Conservation (phyloP, 306 rosid genomes). For the Alnus glutinosa region DNA sequence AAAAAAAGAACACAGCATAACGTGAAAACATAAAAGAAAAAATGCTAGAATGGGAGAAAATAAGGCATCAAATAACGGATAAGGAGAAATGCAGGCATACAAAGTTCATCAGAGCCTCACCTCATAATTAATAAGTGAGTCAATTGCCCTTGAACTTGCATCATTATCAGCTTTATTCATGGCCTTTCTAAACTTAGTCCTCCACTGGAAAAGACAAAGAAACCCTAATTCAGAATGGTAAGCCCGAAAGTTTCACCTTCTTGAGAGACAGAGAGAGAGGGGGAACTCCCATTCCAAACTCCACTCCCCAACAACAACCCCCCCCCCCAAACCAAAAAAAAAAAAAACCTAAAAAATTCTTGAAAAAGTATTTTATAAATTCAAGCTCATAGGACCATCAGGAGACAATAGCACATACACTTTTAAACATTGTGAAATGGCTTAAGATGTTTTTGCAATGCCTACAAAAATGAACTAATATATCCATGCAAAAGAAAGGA, state of each 20-base stretch:
- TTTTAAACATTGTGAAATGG: background rate
- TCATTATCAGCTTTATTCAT: constrained; percentile 98
- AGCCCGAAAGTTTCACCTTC: background rate
- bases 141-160: constrained; percentile 82
- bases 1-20: constrained; percentile 14
- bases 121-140: constrained; percentile 97
- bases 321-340: background rate
- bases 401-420: background rate
- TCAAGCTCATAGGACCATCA: background rate
- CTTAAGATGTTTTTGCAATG: background rate
- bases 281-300: no score
- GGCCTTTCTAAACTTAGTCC: constrained; percentile 92
- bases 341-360: no score
- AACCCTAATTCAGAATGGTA: constrained; percentile 13
- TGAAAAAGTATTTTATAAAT: background rate
- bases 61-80: background rate
- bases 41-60: background rate
- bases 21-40: constrained; percentile 5
- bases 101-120: constrained; percentile 39
- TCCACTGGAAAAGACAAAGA: constrained; percentile 73
- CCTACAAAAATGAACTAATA: background rate
- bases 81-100: constrained; percentile 4
- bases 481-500: background rate
- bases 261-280: background rate
- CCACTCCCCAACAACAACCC: background rate